Percentiles rank a stretch among this genome's conserved stretches.
phyloP scores from a whole-genome alignment of 2,329 filamentous ascomycete genomes.

The Rachicladosporium sp. region DNA sequence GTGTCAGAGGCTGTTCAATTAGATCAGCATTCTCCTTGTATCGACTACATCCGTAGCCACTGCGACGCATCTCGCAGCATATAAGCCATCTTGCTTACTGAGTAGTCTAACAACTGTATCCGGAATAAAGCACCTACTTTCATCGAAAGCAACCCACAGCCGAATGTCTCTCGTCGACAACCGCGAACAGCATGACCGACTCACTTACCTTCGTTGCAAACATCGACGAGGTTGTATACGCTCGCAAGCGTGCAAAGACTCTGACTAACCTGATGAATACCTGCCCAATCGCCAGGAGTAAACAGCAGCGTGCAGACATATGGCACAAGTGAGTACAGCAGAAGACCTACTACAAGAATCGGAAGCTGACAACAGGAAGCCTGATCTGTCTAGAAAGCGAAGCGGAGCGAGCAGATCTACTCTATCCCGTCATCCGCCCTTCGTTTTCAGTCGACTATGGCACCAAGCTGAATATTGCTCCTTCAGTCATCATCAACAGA shows the following conservation, averaged over 20 bases:
- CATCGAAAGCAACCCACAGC: too few species aligned
- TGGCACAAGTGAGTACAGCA: slow-evolving; percentile 6
- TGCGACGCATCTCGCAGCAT: too few species aligned
- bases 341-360: not conserved
- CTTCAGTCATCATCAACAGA: slow-evolving; percentile 7
- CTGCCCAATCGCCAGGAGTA: slow-evolving; percentile 1
- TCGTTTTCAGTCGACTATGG: slow-evolving; percentile 10
- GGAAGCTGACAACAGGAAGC: not conserved
- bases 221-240: slow-evolving; percentile 4
- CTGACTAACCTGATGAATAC: slow-evolving; percentile 6
- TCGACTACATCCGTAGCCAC: too few species aligned
- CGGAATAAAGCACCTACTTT: too few species aligned
- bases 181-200: too few species aligned
- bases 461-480: slow-evolving; percentile 6
- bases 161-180: too few species aligned
- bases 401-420: not conserved
- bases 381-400: not conserved
- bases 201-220: slow-evolving; percentile 2
- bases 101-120: too few species aligned
- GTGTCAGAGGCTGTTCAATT: too few species aligned
- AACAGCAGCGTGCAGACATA: slow-evolving; percentile 4
- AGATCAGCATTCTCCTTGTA: too few species aligned
- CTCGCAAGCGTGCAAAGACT: slow-evolving; percentile 3
- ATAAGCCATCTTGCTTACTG: too few species aligned
- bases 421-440: slow-evolving; percentile 5